phyloP scores from a whole-genome alignment of 2,329 filamentous ascomycete genomes.

The Beauveria asiatica region DNA sequence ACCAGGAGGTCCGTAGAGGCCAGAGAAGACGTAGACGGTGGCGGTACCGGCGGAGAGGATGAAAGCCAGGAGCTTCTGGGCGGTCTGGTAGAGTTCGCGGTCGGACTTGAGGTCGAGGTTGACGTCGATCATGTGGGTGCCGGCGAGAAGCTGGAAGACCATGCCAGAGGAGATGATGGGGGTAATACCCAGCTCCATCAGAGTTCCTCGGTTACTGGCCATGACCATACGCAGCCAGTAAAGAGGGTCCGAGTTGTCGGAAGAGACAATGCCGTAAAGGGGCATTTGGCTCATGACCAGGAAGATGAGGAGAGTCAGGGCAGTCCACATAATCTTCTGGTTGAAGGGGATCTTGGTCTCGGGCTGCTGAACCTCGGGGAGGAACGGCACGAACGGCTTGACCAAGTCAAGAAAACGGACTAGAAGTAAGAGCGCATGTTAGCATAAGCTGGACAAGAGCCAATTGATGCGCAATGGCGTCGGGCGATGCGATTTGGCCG shows the following conservation, averaged over 20 bases:
- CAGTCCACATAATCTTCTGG: slow-evolving; percentile 95
- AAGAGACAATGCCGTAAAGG: slow-evolving; percentile 97
- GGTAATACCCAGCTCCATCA: slow-evolving; percentile 95
- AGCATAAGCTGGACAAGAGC: slow-evolving; percentile 16
- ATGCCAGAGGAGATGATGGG: slow-evolving; percentile 99
- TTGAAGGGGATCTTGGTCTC: slow-evolving; percentile 99
- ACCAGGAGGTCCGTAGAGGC: slow-evolving; percentile 92
- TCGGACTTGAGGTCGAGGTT: slow-evolving; percentile 99
- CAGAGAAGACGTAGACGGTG: slow-evolving; percentile 96
- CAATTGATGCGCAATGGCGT: slow-evolving; percentile 20
- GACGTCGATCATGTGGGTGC: slow-evolving; percentile 99
- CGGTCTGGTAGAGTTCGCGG: slow-evolving; percentile 98
- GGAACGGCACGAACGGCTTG: slow-evolving; percentile 98
- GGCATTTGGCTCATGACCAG: slow-evolving; percentile 99
- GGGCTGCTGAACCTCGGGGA: slow-evolving; percentile 96
- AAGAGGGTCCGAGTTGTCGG: slow-evolving; percentile 93
- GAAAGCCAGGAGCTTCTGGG: slow-evolving; percentile 97
- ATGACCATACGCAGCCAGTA: slow-evolving; percentile 99
- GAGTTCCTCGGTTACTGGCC: slow-evolving; percentile 92
- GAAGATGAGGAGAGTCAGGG: slow-evolving; percentile 93
- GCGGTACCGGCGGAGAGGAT: slow-evolving; percentile 96
- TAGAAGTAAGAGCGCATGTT: slow-evolving; percentile 31
- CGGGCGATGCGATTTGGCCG: slow-evolving; percentile 12
- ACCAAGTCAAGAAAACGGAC: slow-evolving; percentile 99
- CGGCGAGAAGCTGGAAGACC: slow-evolving; percentile 99